Conservation (phyloP, 768 basidiomycete genomes). For the Megacollybia marginata region DNA sequence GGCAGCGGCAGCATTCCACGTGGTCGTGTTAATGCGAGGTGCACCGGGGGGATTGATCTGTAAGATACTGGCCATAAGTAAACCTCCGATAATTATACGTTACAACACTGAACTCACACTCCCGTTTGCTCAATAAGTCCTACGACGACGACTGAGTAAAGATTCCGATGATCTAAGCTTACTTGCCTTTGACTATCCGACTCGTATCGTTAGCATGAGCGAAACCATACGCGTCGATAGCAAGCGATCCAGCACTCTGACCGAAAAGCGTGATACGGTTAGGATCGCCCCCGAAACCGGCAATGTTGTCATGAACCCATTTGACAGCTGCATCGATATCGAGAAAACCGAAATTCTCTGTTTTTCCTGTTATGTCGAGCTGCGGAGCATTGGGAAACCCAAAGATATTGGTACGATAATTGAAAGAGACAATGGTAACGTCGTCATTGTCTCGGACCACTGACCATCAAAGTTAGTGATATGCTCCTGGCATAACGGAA, state of each 20-base stretch:
- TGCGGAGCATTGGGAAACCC: no score
- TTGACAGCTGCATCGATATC: no score
- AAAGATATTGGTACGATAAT: slow-evolving; percentile 32
- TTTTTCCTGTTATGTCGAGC: slow-evolving; percentile 12
- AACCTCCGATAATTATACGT: slow-evolving; percentile 30
- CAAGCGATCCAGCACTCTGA: slow-evolving; percentile 28
- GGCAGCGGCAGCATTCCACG: slow-evolving; percentile 24
- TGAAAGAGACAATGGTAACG: slow-evolving; percentile 27
- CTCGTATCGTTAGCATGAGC: slow-evolving; percentile 26
- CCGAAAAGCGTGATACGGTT: slow-evolving; percentile 35
- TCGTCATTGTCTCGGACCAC: slow-evolving; percentile 24
- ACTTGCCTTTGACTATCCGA: slow-evolving; percentile 21
- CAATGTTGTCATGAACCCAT: no score
- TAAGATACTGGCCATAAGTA: slow-evolving; percentile 13
- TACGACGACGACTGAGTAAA: slow-evolving; percentile 1
- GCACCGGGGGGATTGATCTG: slow-evolving; percentile 6
- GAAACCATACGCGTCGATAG: slow-evolving; percentile 26
- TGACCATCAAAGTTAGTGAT: slow-evolving; percentile 15
- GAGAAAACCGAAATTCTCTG: no score
- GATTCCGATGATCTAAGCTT: slow-evolving; percentile 1
- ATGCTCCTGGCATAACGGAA: neutral
- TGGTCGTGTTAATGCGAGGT: slow-evolving; percentile 12
- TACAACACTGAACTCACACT: no score
- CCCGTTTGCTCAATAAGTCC: slow-evolving; percentile 25
- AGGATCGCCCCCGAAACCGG: no score